Evolutionary conservation across 768 basidiomycete genomes (phyloP).

Genomic region (Leccinum aurantiacum): DNA sequence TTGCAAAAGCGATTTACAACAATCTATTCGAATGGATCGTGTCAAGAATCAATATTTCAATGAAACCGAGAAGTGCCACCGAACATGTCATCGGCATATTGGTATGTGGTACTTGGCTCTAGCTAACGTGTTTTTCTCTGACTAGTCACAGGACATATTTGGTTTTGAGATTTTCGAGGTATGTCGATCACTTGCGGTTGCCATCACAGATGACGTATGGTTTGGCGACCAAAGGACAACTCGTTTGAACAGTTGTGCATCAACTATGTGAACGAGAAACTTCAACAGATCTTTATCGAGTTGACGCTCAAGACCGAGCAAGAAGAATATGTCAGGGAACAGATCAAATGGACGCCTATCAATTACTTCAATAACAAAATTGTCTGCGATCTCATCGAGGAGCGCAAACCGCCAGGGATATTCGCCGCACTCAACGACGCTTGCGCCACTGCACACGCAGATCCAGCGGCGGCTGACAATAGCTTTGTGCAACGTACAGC

Average conservation of each 20-base stretch:
- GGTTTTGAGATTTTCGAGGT: constrained; percentile 99
- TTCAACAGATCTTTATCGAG: constrained; percentile 99
- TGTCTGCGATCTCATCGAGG: constrained; percentile 98
- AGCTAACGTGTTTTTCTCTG: not conserved
- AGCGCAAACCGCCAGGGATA: constrained; percentile 92
- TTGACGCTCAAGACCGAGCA: constrained; percentile 98
- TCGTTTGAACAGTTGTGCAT: constrained; percentile 98
- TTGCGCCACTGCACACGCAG: constrained; percentile 98
- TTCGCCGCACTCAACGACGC: constrained; percentile 98
- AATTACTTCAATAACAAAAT: constrained; percentile 99
- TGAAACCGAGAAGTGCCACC: constrained; percentile 78
- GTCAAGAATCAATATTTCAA: constrained; percentile 90
- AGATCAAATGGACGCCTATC: constrained; percentile 99
- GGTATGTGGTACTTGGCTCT: constrained; percentile 39
- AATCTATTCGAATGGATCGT: constrained; percentile 99
- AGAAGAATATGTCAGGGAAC: constrained; percentile 97
- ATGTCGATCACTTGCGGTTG: constrained; percentile 10
- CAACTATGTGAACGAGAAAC: constrained; percentile 99
- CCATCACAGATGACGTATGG: constrained; percentile 5
- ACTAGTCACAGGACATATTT: constrained; percentile 77
- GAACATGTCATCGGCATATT: constrained; percentile 91
- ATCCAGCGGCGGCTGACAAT: constrained; percentile 93
- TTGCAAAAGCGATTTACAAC: constrained; percentile 96
- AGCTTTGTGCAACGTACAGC: constrained; percentile 93
- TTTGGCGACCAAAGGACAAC: constrained; percentile 65